A percentile compares a stretch with the other conserved stretches of the same genome.
phyloP scores from a whole-genome alignment of 129 eudicot genomes.

The Lactuca sativa region DNA sequence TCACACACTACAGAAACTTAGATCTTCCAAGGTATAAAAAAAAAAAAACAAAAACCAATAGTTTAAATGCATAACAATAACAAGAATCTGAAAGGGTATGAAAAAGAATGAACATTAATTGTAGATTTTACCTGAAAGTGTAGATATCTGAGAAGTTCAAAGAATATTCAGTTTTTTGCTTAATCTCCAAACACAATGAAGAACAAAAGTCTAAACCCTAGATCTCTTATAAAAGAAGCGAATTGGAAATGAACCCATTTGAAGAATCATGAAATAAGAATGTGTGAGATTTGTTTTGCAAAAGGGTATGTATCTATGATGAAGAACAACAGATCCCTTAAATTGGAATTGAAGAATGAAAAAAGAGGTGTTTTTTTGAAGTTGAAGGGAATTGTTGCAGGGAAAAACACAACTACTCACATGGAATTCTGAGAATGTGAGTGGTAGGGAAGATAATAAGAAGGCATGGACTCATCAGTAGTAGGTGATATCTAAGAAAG shows the following conservation, averaged over 20 bases:
- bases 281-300: slow-evolving; percentile 26
- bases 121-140: slow-evolving; percentile 44
- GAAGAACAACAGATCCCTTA: slow-evolving; percentile 7
- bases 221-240: slow-evolving; percentile 42
- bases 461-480: slow-evolving; percentile 64
- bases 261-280: slow-evolving; percentile 25
- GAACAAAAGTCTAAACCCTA: slow-evolving; percentile 27
- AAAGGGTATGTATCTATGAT: slow-evolving; percentile 27
- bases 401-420: slow-evolving; percentile 40
- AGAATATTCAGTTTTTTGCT: background rate
- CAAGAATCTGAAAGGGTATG: slow-evolving; percentile 31
- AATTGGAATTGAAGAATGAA: slow-evolving; percentile 9
- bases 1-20: slow-evolving; percentile 25
- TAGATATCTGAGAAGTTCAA: slow-evolving; percentile 17
- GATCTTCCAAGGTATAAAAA: slow-evolving; percentile 22
- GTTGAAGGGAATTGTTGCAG: slow-evolving; percentile 44
- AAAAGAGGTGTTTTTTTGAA: slow-evolving; percentile 32
- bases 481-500: slow-evolving; percentile 51
- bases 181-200: slow-evolving; percentile 31
- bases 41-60: background rate
- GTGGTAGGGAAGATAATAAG: slow-evolving; percentile 43
- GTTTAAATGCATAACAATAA: slow-evolving; percentile 18
- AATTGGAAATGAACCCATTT: slow-evolving; percentile 31
- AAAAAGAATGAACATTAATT: slow-evolving; percentile 28
- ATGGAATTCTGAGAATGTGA: slow-evolving; percentile 51